phyloP scores from a whole-genome alignment of 1,284 basidiomycete species.

The Peniophora sp. region DNA sequence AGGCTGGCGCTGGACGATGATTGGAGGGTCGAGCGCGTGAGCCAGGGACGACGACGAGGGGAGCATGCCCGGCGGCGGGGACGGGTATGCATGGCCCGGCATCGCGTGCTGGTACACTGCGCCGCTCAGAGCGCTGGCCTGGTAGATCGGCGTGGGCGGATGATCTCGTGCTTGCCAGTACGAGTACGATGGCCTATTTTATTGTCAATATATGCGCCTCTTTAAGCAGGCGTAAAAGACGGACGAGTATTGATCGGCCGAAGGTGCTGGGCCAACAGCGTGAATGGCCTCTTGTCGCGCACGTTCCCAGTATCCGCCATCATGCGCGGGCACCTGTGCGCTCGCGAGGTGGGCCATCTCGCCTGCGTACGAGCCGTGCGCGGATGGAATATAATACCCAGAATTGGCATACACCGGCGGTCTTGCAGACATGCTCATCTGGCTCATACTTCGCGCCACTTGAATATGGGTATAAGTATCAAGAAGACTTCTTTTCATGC shows the following conservation, averaged over 20 bases:
- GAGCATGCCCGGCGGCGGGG: conserved; percentile 53
- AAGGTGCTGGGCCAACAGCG: conserved; percentile 20
- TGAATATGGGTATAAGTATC: no score
- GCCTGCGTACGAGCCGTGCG: no score
- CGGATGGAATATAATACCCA: no score
- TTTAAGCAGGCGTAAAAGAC: conserved; percentile 6
- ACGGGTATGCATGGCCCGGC: conserved; percentile 55
- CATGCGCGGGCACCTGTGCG: conserved; percentile 27
- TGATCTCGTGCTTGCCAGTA: conserved; percentile 9
- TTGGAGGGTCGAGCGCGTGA: conserved; percentile 40
- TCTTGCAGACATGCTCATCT: no score
- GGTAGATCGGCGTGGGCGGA: conserved; percentile 31
- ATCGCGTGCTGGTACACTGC: conserved; percentile 52
- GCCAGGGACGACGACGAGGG: conserved; percentile 68
- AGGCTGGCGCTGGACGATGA: neutral
- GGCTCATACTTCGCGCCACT: no score
- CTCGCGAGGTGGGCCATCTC: conserved; percentile 20
- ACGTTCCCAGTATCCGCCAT: conserved; percentile 45
- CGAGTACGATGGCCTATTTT: conserved; percentile 5
- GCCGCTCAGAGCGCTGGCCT: conserved; percentile 48
- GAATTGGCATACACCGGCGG: no score
- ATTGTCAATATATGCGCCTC: neutral
- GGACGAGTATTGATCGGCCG: conserved; percentile 26
- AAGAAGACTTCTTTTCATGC: no score
- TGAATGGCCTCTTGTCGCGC: conserved; percentile 44